phyloP scores from a whole-genome alignment of 2,329 filamentous ascomycete genomes.

The Aspergillus piperis region DNA sequence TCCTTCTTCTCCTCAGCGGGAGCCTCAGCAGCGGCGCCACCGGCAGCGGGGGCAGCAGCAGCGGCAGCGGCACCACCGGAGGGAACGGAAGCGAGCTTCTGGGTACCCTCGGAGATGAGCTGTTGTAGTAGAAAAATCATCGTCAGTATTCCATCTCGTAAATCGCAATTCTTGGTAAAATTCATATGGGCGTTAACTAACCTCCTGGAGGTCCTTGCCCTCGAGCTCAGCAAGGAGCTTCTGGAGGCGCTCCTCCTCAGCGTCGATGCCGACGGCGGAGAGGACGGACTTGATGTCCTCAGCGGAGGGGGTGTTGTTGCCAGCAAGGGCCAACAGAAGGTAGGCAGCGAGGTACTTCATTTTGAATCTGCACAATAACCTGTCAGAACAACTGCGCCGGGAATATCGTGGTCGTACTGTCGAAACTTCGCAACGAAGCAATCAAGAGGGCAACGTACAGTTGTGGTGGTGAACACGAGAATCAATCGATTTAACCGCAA shows the following conservation, averaged over 20 bases:
- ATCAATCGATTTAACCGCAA: conserved; percentile 99
- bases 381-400: neutral
- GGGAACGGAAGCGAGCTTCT: conserved; percentile 97
- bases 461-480: conserved; percentile 52
- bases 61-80: conserved; percentile 71
- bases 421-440: conserved; percentile 4
- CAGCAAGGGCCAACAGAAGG: conserved; percentile 92
- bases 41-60: conserved; percentile 56
- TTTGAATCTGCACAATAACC: conserved; percentile 54
- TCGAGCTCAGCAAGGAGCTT: conserved; percentile 79
- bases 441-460: conserved; percentile 26
- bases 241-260: conserved; percentile 80
- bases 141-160: conserved; percentile 17
- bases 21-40: conserved; percentile 66
- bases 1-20: conserved; percentile 72
- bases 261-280: conserved; percentile 91
- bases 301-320: conserved; percentile 85
- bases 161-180: neutral
- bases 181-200: conserved; percentile 49
- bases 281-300: conserved; percentile 86
- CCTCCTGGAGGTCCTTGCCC: conserved; percentile 77
- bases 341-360: conserved; percentile 99
- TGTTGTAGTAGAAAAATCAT: conserved; percentile 41
- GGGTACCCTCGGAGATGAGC: conserved; percentile 86
- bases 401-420: neutral